A percentile compares a stretch with the other conserved stretches of the same genome.
Conservation (phyloP, 2,329 filamentous ascomycete species). For the Cordyceps farinosa region DNA sequence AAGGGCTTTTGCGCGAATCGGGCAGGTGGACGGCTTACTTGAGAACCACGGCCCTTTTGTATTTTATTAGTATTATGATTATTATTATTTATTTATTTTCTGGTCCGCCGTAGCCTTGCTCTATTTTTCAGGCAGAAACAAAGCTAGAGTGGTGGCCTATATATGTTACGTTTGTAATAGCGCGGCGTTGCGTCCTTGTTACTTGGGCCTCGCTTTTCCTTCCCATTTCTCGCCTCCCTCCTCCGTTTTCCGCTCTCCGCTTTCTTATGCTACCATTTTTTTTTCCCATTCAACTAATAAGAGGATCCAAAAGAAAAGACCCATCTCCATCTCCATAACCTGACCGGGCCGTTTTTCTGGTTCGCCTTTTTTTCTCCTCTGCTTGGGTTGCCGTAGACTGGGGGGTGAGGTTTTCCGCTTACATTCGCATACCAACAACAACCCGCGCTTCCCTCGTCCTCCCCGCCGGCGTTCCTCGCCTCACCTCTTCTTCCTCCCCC, state of each 20-base stretch:
- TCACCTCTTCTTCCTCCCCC: neutral
- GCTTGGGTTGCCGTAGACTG: neutral
- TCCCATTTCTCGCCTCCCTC: neutral
- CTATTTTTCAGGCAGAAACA: neutral
- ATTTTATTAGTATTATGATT: neutral
- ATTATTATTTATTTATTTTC: too few relatives aligned
- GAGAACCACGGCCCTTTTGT: neutral
- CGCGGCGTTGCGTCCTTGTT: too few relatives aligned
- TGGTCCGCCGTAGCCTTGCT: neutral
- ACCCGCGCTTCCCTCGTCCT: neutral
- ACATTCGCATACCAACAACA: neutral
- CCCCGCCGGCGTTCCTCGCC: neutral
- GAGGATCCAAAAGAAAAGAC: constrained; percentile 2
- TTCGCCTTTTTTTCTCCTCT: neutral
- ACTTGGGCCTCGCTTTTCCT: neutral
- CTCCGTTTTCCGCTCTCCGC: constrained; percentile 1
- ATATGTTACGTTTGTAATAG: neutral
- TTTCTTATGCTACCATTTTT: neutral
- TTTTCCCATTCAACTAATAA: neutral
- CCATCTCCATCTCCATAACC: neutral
- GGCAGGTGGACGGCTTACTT: constrained; percentile 9
- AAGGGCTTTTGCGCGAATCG: constrained; percentile 8
- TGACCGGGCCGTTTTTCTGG: neutral
- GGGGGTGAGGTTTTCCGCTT: neutral
- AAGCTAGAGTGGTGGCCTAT: neutral